Evolutionary conservation across 2,329 filamentous ascomycete species (phyloP).

Genomic region (Trichoderma asperellum): DNA sequence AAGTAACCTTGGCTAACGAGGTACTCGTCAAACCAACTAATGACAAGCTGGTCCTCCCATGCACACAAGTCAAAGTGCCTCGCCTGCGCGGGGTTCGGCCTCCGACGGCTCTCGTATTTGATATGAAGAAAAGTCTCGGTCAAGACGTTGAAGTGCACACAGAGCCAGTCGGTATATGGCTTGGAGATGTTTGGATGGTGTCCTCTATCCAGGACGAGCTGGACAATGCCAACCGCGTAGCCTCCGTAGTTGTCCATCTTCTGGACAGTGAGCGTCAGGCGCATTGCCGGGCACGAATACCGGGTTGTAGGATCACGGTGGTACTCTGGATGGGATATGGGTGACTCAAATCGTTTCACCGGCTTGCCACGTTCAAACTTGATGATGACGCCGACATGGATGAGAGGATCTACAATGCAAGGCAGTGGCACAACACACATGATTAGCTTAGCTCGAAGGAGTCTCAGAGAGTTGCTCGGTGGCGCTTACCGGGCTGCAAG

Average conservation of each 20-base stretch:
- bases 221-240: constrained; percentile 22
- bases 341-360: constrained; percentile 16
- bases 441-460: neutral
- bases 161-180: constrained; percentile 22
- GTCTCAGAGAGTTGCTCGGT: neutral
- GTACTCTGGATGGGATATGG: constrained; percentile 21
- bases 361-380: constrained; percentile 27
- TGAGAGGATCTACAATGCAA: constrained; percentile 15
- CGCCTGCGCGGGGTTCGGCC: constrained; percentile 22
- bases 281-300: constrained; percentile 26
- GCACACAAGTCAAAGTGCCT: constrained; percentile 26
- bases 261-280: constrained; percentile 22
- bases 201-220: constrained; percentile 20
- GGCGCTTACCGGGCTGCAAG: constrained; percentile 22
- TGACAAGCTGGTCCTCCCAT: constrained; percentile 28
- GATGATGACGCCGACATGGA: constrained; percentile 21
- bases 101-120: constrained; percentile 19
- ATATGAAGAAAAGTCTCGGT: constrained; percentile 23
- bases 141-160: constrained; percentile 28
- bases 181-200: neutral
- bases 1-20: constrained; percentile 27
- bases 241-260: constrained; percentile 26
- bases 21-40: constrained; percentile 29
- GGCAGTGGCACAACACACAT: neutral
- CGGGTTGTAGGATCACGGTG: constrained; percentile 24